Percentiles rank a stretch among this genome's conserved stretches.
Conservation (phyloP, 257 asterid species). For the Handroanthus guayacan region DNA sequence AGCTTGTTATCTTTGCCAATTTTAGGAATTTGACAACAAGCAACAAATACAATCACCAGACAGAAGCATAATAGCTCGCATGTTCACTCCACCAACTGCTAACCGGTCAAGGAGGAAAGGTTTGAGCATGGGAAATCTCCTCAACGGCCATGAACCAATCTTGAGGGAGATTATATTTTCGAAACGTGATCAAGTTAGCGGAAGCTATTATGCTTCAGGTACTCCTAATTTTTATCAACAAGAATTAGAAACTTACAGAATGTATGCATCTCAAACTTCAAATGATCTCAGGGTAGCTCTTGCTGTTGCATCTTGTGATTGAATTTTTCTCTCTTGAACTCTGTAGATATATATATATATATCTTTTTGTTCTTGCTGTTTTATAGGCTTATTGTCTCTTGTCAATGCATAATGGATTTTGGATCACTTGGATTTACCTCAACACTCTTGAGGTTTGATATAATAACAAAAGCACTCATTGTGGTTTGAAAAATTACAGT, state of each 20-base stretch:
- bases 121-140: conserved; percentile 79
- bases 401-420: background rate
- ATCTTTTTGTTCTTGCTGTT: background rate
- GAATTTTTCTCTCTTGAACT: conserved; percentile 10
- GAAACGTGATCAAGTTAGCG: conserved; percentile 54
- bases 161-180: conserved; percentile 65
- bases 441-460: too few species aligned
- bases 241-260: conserved; percentile 67
- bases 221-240: conserved; percentile 43
- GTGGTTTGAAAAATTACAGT: too few species aligned
- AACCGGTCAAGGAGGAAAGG: conserved; percentile 77
- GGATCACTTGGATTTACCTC: background rate
- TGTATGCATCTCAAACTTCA: conserved; percentile 68
- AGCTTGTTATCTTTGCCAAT: background rate
- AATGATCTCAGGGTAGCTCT: conserved; percentile 77
- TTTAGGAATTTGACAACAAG: conserved; percentile 51
- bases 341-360: background rate
- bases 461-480: too few species aligned
- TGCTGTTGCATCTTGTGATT: conserved; percentile 75
- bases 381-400: background rate
- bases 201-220: conserved; percentile 52
- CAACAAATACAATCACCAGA: conserved; percentile 49
- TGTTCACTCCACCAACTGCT: conserved; percentile 72
- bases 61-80: conserved; percentile 53
- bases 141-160: conserved; percentile 72